These are phyloP conservation scores for Cenchrus purpureus DNA, from an alignment of 176 grass and related monocot genomes.

Conservation along the genomic window DNA sequence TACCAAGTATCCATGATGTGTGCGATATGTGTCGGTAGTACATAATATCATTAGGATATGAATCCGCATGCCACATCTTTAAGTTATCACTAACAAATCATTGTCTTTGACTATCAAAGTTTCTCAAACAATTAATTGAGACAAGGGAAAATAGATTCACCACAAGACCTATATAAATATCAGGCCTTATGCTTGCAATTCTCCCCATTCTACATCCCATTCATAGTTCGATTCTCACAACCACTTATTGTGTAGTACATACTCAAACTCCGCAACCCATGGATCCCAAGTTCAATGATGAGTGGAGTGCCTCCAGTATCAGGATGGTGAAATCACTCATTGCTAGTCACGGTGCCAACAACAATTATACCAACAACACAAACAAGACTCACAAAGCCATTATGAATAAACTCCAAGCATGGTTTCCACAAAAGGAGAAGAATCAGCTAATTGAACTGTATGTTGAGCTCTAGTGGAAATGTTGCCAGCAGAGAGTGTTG, in stretches of 20 bases:
- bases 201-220: not conserved
- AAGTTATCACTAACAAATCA: not conserved
- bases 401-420: not conserved
- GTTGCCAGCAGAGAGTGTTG: not conserved
- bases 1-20: no score
- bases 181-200: not conserved
- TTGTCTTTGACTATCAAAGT: not conserved
- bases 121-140: no score
- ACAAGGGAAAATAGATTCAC: no score
- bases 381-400: conserved; percentile 19
- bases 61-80: not conserved
- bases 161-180: no score
- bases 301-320: not conserved
- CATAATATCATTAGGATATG: not conserved
- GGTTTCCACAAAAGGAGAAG: conserved; percentile 28
- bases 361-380: no score
- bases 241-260: not conserved
- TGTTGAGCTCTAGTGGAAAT: conserved; percentile 26
- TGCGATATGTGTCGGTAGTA: no score
- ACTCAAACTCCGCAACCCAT: not conserved
- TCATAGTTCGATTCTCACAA: not conserved
- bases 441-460: conserved; percentile 38
- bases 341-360: not conserved
- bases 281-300: not conserved
- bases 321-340: not conserved